phyloP scores from a whole-genome alignment of 306 rosid species.

The Castanospermum australe region DNA sequence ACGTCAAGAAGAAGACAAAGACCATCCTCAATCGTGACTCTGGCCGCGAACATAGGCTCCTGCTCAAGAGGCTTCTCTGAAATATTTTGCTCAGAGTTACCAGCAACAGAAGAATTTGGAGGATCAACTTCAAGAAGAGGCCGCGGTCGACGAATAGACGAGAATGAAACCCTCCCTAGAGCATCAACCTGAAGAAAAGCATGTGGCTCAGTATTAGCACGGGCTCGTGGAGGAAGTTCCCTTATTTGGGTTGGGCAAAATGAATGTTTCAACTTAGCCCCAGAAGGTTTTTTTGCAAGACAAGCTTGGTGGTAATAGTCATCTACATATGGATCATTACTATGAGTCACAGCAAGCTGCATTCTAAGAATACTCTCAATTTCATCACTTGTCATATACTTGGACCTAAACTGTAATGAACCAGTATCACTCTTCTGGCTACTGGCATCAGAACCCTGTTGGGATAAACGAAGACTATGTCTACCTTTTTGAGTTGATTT shows the following conservation, averaged over 20 bases:
- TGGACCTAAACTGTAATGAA: constrained; percentile 52
- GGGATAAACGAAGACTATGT: constrained; percentile 44
- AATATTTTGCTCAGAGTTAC: constrained; percentile 41
- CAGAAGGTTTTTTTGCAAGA: constrained; percentile 42
- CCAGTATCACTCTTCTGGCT: constrained; percentile 57
- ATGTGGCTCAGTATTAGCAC: constrained; percentile 45
- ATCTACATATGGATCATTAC: constrained; percentile 54
- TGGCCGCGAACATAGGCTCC: constrained; percentile 57
- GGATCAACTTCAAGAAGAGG: constrained; percentile 55
- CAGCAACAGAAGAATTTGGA: constrained; percentile 40
- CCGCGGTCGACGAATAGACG: constrained; percentile 54
- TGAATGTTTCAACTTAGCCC: constrained; percentile 44
- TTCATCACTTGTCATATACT: constrained; percentile 58
- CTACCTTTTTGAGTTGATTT: constrained; percentile 49
- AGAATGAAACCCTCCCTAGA: constrained; percentile 53
- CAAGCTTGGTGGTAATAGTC: constrained; percentile 60
- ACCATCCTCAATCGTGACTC: constrained; percentile 54
- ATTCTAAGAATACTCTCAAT: constrained; percentile 60
- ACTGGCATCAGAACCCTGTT: constrained; percentile 45
- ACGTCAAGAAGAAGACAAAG: constrained; percentile 59
- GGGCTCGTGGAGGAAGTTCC: constrained; percentile 50
- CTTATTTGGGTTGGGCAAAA: constrained; percentile 57
- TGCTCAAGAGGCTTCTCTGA: constrained; percentile 56
- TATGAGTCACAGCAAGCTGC: constrained; percentile 58
- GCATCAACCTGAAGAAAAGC: constrained; percentile 50